Percentiles rank a stretch among this genome's conserved stretches.
Evolutionary conservation across 345 rosid genomes (phyloP).

Genomic region (Euclidium syriacum): DNA sequence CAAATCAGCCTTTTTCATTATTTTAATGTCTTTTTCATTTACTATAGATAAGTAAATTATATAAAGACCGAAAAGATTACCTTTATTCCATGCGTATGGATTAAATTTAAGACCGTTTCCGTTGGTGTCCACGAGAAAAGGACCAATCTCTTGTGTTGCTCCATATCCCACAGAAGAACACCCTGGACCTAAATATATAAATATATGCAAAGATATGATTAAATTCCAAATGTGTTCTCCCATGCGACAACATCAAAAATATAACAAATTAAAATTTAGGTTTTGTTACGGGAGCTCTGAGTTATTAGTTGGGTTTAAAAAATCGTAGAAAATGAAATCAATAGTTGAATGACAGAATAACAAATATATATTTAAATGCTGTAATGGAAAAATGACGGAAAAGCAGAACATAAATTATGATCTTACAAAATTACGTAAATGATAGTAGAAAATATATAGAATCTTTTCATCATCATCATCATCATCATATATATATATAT

Average conservation of each 20-base stretch:
- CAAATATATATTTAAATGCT: neutral
- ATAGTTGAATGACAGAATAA: neutral
- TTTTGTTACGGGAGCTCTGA: neutral
- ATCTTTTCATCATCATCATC: neutral
- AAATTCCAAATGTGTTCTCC: constrained; percentile 2
- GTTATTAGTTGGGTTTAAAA: neutral
- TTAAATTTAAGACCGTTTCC: constrained; percentile 66
- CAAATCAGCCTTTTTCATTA: constrained; percentile 65
- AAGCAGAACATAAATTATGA: neutral
- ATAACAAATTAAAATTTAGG: neutral
- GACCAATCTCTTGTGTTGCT: constrained; percentile 99
- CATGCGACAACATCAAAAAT: neutral
- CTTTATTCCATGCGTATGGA: constrained; percentile 87
- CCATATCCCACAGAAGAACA: constrained; percentile 99
- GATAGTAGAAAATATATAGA: neutral
- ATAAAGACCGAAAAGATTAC: constrained; percentile 27
- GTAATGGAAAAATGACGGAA: neutral
- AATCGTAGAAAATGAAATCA: neutral
- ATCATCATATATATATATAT: too few species aligned
- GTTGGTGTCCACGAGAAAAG: constrained; percentile 68
- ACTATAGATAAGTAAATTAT: neutral
- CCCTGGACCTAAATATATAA: constrained; percentile 74
- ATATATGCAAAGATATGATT: neutral
- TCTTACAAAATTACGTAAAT: neutral
- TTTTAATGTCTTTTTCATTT: constrained; percentile 25